Evolutionary conservation across 345 rosid genomes (phyloP).

Genomic region (Boechera retrofracta): DNA sequence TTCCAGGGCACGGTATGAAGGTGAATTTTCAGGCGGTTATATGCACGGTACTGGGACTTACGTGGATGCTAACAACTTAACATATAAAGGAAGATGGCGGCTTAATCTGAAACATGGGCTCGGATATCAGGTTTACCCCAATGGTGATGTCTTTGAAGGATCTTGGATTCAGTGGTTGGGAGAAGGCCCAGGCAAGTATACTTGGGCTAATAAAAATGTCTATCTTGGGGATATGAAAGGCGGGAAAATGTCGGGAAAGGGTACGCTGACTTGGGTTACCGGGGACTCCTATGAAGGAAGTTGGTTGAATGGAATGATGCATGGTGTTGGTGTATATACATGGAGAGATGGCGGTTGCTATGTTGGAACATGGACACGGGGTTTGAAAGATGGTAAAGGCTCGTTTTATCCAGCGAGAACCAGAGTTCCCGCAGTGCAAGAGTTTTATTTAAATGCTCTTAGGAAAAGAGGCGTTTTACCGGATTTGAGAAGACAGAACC

Average conservation of each 20-base stretch:
- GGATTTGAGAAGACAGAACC: conserved; percentile 74
- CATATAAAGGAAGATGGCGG: conserved; percentile 90
- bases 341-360: conserved; percentile 92
- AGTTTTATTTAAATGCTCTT: conserved; percentile 74
- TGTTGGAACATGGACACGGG: conserved; percentile 93
- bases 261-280: conserved; percentile 81
- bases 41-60: conserved; percentile 81
- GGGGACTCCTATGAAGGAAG: conserved; percentile 92
- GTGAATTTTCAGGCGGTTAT: conserved; percentile 92
- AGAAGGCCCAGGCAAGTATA: conserved; percentile 95
- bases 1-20: conserved; percentile 77
- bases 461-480: conserved; percentile 90
- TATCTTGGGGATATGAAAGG: conserved; percentile 89
- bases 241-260: conserved; percentile 97
- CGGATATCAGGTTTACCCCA: conserved; percentile 80
- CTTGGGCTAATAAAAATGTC: conserved; percentile 83
- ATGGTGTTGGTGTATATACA: conserved; percentile 90
- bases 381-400: conserved; percentile 96
- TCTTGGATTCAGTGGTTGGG: conserved; percentile 88
- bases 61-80: conserved; percentile 53
- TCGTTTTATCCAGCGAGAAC: conserved; percentile 88
- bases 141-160: conserved; percentile 84
- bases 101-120: conserved; percentile 92
- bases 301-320: conserved; percentile 94
- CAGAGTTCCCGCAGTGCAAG: conserved; percentile 72